phyloP scores from a whole-genome alignment of 305 asterid genomes.

The Vinca major region DNA sequence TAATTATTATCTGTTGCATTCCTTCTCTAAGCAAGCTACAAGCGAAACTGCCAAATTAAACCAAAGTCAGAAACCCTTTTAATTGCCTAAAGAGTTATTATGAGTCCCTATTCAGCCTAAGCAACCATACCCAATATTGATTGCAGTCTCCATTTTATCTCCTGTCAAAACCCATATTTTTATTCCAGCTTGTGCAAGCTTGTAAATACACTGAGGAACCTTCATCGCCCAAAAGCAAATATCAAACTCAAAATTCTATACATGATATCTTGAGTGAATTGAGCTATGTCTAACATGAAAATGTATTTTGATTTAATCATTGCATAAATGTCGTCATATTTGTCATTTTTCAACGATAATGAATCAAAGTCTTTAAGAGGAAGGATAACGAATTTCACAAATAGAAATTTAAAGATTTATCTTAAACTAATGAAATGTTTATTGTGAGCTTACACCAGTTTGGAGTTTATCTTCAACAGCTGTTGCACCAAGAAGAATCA shows the following conservation, averaged over 20 bases:
- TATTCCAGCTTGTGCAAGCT: constrained; percentile 69
- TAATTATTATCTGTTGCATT: constrained; percentile 59
- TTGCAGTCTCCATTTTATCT: constrained; percentile 95
- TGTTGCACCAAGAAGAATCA: constrained; percentile 64
- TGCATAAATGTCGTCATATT: neutral
- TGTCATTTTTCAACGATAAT: neutral
- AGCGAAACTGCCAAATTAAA: constrained; percentile 39
- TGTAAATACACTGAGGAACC: constrained; percentile 90
- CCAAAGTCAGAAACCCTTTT: neutral
- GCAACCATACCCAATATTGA: constrained; percentile 66
- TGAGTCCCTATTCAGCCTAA: neutral
- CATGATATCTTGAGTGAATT: neutral
- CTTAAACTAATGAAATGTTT: neutral
- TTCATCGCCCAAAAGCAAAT: constrained; percentile 16
- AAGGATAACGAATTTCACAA: neutral
- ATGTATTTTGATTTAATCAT: neutral
- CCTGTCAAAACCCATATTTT: constrained; percentile 95
- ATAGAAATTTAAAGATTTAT: neutral
- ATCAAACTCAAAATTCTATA: neutral
- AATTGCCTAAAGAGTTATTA: neutral
- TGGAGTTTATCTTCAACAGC: constrained; percentile 76
- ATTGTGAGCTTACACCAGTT: constrained; percentile 38
- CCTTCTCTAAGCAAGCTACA: constrained; percentile 77
- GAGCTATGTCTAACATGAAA: neutral
- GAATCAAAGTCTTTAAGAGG: neutral